Percentiles rank a stretch among this genome's conserved stretches.
Evolutionary conservation across 768 basidiomycete genomes (phyloP).

Genomic region (Collybia sordida): DNA sequence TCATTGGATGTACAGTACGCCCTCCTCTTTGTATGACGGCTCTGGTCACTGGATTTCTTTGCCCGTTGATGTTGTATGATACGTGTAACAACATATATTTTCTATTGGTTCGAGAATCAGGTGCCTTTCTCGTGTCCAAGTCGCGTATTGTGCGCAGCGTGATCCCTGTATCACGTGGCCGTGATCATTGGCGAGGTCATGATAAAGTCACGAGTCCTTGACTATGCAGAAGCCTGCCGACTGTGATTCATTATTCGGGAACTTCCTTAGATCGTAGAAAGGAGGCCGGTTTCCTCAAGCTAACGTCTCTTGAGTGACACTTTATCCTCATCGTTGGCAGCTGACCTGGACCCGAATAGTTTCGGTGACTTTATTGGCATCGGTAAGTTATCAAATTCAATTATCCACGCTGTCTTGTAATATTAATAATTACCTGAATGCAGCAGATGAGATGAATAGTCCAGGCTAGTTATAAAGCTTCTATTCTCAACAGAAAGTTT

Average conservation of each 20-base stretch:
- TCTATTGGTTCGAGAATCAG: not conserved
- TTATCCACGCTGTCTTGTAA: too few relatives aligned
- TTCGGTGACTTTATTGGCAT: too few relatives aligned
- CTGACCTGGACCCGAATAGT: too few relatives aligned
- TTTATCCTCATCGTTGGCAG: too few relatives aligned
- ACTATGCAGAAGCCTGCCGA: not conserved
- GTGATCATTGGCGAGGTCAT: conserved; percentile 22
- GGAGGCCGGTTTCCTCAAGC: too few relatives aligned
- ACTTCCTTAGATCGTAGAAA: too few relatives aligned
- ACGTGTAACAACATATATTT: conserved; percentile 3
- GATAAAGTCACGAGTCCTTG: conserved; percentile 3
- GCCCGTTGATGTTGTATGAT: conserved; percentile 3
- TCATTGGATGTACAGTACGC: conserved; percentile 2
- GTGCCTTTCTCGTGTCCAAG: conserved; percentile 2
- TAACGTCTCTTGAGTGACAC: too few relatives aligned
- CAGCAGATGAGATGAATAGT: too few relatives aligned
- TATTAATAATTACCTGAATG: too few relatives aligned
- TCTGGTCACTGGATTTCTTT: not conserved
- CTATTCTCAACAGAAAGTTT: too few relatives aligned
- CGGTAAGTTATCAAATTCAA: too few relatives aligned
- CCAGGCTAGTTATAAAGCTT: too few relatives aligned
- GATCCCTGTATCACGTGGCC: conserved; percentile 16
- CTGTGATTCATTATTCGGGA: not conserved
- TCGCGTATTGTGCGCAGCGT: conserved; percentile 10
- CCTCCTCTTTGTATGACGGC: not conserved